Conservation (phyloP, 2,329 filamentous ascomycete species). For the Erysiphe neolycopersici region DNA sequence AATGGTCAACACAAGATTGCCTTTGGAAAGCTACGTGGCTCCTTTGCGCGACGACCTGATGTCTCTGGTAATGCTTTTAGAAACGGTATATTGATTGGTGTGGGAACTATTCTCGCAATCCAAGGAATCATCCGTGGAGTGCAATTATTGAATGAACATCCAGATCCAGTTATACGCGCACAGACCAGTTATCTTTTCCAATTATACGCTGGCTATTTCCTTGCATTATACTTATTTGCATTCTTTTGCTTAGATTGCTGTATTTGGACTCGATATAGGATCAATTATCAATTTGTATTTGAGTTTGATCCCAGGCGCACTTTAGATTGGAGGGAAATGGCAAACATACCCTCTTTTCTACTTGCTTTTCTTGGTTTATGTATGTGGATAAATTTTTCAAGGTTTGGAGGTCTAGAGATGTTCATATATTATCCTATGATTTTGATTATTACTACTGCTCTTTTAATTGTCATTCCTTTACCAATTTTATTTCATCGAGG, state of each 20-base stretch:
- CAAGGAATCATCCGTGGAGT: slow-evolving; percentile 36
- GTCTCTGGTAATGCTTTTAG: slow-evolving; percentile 30
- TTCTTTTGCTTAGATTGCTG: slow-evolving; percentile 71
- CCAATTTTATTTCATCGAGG: slow-evolving; percentile 49
- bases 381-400: slow-evolving; percentile 72
- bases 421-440: slow-evolving; percentile 74
- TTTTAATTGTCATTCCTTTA: slow-evolving; percentile 50
- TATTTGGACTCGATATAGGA: slow-evolving; percentile 57
- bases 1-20: slow-evolving; percentile 81
- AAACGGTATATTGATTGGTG: slow-evolving; percentile 39
- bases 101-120: slow-evolving; percentile 35
- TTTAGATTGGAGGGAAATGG: slow-evolving; percentile 70
- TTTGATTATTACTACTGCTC: slow-evolving; percentile 38
- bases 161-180: slow-evolving; percentile 20
- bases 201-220: slow-evolving; percentile 80
- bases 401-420: slow-evolving; percentile 35
- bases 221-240: slow-evolving; percentile 53
- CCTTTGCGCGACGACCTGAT: slow-evolving; percentile 29
- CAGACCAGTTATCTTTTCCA: slow-evolving; percentile 50
- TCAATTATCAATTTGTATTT: slow-evolving; percentile 94
- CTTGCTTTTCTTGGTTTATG: slow-evolving; percentile 51
- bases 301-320: slow-evolving; percentile 74
- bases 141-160: slow-evolving; percentile 21
- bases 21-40: slow-evolving; percentile 56
- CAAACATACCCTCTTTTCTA: slow-evolving; percentile 69